Percentiles rank a stretch among this genome's conserved stretches.
phyloP scores from a whole-genome alignment of 2,329 filamentous ascomycete genomes.

The Botrytis deweyae region DNA sequence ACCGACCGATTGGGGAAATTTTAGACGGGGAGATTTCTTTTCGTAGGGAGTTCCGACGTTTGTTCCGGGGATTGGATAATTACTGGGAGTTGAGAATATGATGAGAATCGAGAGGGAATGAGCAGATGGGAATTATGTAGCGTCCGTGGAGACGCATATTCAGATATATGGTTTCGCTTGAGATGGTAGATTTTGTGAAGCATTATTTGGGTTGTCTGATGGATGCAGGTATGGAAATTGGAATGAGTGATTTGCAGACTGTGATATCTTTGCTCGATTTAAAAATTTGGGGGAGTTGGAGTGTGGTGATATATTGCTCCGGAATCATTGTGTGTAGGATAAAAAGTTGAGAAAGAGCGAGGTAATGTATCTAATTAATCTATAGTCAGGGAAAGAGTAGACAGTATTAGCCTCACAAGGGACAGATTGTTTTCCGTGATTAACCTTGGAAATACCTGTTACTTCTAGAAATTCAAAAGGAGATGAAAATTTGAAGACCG shows the following conservation, averaged over 20 bases:
- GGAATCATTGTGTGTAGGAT: not conserved
- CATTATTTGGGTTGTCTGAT: not conserved
- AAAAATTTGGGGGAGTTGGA: not conserved
- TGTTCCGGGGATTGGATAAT: no score
- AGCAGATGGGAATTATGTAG: not conserved
- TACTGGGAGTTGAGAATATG: not conserved
- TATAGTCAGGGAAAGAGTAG: not conserved
- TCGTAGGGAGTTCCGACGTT: no score
- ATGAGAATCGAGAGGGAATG: not conserved
- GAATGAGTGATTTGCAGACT: not conserved
- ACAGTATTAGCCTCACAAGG: no score
- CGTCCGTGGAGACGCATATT: not conserved
- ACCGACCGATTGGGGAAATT: no score
- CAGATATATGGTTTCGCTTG: not conserved
- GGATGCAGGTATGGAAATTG: rapidly evolving
- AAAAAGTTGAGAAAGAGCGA: not conserved
- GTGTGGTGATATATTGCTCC: not conserved
- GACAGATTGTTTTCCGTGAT: not conserved
- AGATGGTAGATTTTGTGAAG: rapidly evolving
- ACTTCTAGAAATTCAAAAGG: not conserved
- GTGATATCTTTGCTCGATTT: not conserved
- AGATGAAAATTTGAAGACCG: no score
- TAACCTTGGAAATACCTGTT: no score
- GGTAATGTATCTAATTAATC: not conserved
- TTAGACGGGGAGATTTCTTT: no score